phyloP scores from a whole-genome alignment of 805 yeast genomes.

The Cyberlindnera suaveolens region DNA sequence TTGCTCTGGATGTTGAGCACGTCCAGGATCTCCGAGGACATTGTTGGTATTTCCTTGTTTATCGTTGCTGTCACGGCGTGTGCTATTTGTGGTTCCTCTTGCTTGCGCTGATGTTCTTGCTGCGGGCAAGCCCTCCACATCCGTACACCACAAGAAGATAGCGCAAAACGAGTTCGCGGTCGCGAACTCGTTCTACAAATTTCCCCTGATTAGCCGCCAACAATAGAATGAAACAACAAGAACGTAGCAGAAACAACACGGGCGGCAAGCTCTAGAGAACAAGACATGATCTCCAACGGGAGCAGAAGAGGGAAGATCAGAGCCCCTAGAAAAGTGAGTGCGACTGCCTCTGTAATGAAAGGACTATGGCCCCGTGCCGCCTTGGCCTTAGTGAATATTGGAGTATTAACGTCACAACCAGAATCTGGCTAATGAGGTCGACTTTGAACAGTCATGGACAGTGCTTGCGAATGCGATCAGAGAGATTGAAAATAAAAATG shows the following conservation, averaged over 20 bases:
- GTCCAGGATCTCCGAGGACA: conserved; percentile 63
- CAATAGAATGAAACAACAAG: neutral
- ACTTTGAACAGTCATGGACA: conserved; percentile 64
- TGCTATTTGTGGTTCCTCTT: neutral
- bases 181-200: no score
- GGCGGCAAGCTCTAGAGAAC: neutral
- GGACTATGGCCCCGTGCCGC: no score
- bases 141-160: neutral
- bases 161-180: neutral
- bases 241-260: neutral
- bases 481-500: conserved; percentile 67
- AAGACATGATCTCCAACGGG: conserved; percentile 22
- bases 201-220: no score
- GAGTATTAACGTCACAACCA: conserved; percentile 2
- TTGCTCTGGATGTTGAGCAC: conserved; percentile 59
- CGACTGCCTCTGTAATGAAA: neutral
- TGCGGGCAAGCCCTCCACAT: neutral
- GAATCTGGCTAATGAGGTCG: conserved; percentile 34
- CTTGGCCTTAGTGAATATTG: neutral
- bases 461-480: conserved; percentile 58
- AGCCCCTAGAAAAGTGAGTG: conserved; percentile 49
- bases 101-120: neutral
- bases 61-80: neutral
- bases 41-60: conserved; percentile 1
- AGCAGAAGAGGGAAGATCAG: conserved; percentile 52